Percentiles rank a stretch among this genome's conserved stretches.
Conservation (phyloP, 345 rosid genomes). For the Lumnitzera racemosa region DNA sequence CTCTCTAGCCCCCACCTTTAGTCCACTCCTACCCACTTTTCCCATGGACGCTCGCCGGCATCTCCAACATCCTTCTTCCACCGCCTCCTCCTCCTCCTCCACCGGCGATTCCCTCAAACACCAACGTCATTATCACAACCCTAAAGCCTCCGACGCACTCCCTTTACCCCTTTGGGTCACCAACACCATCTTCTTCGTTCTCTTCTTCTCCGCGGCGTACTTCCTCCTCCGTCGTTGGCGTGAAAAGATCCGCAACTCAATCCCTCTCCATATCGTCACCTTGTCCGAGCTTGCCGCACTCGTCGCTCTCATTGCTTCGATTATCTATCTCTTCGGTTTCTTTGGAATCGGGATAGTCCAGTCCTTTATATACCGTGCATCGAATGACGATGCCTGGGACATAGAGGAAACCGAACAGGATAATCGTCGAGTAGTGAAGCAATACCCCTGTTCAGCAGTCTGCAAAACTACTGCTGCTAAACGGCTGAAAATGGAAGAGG, state of each 20-base stretch:
- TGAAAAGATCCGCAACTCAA: conserved; percentile 36
- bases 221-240: conserved; percentile 50
- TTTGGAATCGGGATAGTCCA: conserved; percentile 84
- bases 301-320: conserved; percentile 47
- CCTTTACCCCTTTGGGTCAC: conserved; percentile 39
- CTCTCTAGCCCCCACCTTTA: background rate
- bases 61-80: conserved; percentile 3
- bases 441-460: too few species aligned
- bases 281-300: conserved; percentile 33
- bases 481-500: too few species aligned
- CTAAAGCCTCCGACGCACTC: conserved; percentile 36
- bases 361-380: conserved; percentile 52
- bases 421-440: background rate
- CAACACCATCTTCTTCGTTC: conserved; percentile 32
- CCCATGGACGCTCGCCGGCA: conserved; percentile 11
- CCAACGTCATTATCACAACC: background rate
- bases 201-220: conserved; percentile 44
- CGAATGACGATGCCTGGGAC: conserved; percentile 44
- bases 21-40: conserved; percentile 1
- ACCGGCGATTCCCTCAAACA: background rate
- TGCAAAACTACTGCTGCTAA: too few species aligned
- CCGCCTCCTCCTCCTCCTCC: conserved; percentile 3
- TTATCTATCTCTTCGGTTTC: conserved; percentile 68
- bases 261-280: conserved; percentile 64
- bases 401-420: conserved; percentile 26